phyloP scores from a whole-genome alignment of 2,329 filamentous ascomycete genomes.

The Trichoderma atroviride region DNA sequence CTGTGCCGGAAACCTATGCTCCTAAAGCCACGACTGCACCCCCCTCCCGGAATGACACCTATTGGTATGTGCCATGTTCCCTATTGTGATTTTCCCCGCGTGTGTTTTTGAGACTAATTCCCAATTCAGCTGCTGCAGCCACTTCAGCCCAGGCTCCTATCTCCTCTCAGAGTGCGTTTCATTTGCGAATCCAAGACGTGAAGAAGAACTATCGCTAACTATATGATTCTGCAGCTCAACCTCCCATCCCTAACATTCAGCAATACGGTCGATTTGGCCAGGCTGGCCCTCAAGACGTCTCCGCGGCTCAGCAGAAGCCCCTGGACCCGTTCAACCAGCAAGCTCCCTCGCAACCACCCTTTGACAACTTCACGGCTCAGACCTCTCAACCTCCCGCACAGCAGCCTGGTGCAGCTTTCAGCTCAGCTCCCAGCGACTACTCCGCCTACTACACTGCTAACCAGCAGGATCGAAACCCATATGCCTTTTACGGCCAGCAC shows the following conservation, averaged over 20 bases:
- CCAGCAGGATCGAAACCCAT: conserved; percentile 70
- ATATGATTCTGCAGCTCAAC: conserved; percentile 44
- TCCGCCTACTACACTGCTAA: conserved; percentile 84
- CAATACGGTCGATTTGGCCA: conserved; percentile 74
- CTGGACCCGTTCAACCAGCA: conserved; percentile 88
- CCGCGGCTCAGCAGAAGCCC: conserved; percentile 69
- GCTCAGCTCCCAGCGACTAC: conserved; percentile 77
- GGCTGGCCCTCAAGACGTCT: conserved; percentile 60
- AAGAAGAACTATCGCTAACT: conserved; percentile 26
- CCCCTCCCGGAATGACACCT: conserved; percentile 40
- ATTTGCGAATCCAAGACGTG: neutral
- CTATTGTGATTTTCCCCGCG: neutral
- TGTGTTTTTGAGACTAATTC: conserved; percentile 24
- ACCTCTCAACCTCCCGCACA: conserved; percentile 61
- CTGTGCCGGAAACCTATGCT: conserved; percentile 58
- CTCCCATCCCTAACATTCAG: conserved; percentile 59
- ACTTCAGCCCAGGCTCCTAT: conserved; percentile 35
- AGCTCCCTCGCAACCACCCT: conserved; percentile 58
- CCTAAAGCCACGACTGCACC: conserved; percentile 57
- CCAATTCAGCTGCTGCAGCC: conserved; percentile 30
- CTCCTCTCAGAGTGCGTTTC: conserved; percentile 36
- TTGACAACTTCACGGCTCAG: conserved; percentile 63
- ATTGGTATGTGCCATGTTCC: conserved; percentile 36
- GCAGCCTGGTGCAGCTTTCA: conserved; percentile 67
- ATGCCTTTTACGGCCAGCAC: conserved; percentile 75